These are phyloP conservation scores for Leccinum fallax DNA, from an alignment of 1,284 basidiomycete genomes.

Conservation along the genomic window DNA sequence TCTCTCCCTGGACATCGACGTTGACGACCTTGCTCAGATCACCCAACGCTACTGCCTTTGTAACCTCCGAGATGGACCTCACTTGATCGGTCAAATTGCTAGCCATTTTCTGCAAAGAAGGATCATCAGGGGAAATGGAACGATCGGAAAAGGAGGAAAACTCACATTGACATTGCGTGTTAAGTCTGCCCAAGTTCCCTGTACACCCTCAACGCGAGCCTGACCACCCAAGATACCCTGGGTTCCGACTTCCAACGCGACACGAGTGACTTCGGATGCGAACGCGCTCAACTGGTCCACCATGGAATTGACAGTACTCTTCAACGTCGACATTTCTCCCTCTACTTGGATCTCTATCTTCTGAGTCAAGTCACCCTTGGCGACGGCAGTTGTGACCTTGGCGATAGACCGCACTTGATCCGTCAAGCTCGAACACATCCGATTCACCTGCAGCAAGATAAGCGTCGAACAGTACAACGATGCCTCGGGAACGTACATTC, in stretches of 20 bases:
- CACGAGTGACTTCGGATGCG: conserved; percentile 93
- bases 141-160: conserved; percentile 5
- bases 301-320: conserved; percentile 87
- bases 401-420: conserved; percentile 95
- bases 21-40: conserved; percentile 89
- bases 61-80: conserved; percentile 95
- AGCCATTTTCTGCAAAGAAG: conserved; percentile 70
- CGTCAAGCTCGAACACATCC: conserved; percentile 92
- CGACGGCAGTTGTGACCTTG: conserved; percentile 91
- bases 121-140: conserved; percentile 26
- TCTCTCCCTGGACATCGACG: conserved; percentile 97
- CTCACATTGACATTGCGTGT: conserved; percentile 86
- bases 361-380: conserved; percentile 85
- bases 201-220: conserved; percentile 88
- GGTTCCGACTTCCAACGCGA: conserved; percentile 90
- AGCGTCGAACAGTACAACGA: neutral
- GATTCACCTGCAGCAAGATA: conserved; percentile 65
- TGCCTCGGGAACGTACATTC: conserved; percentile 59
- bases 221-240: conserved; percentile 93
- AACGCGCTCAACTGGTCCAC: conserved; percentile 90
- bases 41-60: conserved; percentile 94
- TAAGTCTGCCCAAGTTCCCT: conserved; percentile 93
- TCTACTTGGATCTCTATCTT: conserved; percentile 91
- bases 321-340: conserved; percentile 88
- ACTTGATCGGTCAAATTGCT: conserved; percentile 96